Base-by-base conservation (phyloP, 805 yeast genomes). In the Kuraishia floccosa region DNA sequence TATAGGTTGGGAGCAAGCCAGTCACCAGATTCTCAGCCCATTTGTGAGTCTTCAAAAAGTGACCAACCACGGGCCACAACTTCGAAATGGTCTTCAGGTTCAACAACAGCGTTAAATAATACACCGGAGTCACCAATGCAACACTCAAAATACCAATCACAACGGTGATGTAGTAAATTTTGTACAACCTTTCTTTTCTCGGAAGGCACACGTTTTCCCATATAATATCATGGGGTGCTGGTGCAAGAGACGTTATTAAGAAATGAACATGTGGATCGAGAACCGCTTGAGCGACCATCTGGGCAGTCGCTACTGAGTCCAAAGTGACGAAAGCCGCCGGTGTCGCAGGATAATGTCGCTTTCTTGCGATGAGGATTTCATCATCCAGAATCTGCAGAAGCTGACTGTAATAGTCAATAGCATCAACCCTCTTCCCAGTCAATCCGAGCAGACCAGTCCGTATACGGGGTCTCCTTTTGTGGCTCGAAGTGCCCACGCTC, bases 221-320 rank as follows among this genome's bases (percentile, higher is more conserved):
- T 25, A 84, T 76, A 16, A 89, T 80, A 50, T 89, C 98, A 45
- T 81, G 89, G 4, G 97, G 97, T 2, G 97, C 94, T 0, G 97
- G 97, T 0, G 97, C 97, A 34, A 86, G 58, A 25, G 70, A 63
- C 3, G 95, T 81, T 22, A 87, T 82, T 32, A 91, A 59, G 35
- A 76, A 82, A 47, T 82, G 78, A 6, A 91, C 85, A 35, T 82
- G 69, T 1, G 96, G 96, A 48, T 87, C 96, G 35, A 91, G 52
- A 0, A 89, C 87, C 0, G 96, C 91, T 51, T 91, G 98, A 0
- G 96, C 96, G 18, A 91, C 78, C 83, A 86, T 79, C 51, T 89
- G 98, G 2, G 97, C 96, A 41, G 86, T 77, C 0, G 96, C 94
- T 3, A 86, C 96, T 1, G 91, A 71, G 40, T 83, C 89, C 95